These are phyloP conservation scores for Lycium barbarum DNA, from an alignment of 257 asterid genomes.

Conservation along the genomic window DNA sequence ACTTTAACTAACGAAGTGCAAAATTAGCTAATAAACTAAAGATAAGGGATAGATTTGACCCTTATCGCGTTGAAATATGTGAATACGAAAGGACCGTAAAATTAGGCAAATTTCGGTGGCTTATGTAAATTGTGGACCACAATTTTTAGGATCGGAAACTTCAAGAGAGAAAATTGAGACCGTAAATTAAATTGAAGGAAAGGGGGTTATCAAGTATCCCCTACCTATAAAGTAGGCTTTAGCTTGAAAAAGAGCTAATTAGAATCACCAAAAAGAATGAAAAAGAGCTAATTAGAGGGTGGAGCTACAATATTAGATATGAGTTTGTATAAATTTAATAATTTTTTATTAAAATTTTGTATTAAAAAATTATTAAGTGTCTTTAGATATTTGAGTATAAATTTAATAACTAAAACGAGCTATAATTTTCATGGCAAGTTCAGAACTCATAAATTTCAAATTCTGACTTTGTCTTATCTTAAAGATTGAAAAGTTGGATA, in stretches of 20 bases:
- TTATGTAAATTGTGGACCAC: conserved; percentile 7
- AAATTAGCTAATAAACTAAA: no score
- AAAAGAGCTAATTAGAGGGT: neutral
- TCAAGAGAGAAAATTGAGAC: conserved; percentile 12
- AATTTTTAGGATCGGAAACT: conserved; percentile 12
- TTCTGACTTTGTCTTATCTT: neutral
- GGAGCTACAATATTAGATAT: neutral
- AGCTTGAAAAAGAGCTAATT: neutral
- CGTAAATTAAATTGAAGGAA: neutral
- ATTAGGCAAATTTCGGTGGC: neutral
- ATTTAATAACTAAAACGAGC: no score
- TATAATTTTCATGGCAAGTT: neutral
- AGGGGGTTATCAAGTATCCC: neutral
- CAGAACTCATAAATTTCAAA: neutral
- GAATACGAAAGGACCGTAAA: conserved; percentile 17
- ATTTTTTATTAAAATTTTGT: no score
- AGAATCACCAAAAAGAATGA: neutral
- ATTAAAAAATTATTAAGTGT: no score
- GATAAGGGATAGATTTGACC: no score
- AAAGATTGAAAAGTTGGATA: neutral
- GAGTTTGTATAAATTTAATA: neutral
- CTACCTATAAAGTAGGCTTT: conserved; percentile 7
- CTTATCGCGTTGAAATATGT: conserved; percentile 24
- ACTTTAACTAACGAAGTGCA: no score
- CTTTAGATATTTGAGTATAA: no score